Base-by-base conservation (phyloP, 352 stramenopile species). In the Phytophthora chlamydospora region DNA sequence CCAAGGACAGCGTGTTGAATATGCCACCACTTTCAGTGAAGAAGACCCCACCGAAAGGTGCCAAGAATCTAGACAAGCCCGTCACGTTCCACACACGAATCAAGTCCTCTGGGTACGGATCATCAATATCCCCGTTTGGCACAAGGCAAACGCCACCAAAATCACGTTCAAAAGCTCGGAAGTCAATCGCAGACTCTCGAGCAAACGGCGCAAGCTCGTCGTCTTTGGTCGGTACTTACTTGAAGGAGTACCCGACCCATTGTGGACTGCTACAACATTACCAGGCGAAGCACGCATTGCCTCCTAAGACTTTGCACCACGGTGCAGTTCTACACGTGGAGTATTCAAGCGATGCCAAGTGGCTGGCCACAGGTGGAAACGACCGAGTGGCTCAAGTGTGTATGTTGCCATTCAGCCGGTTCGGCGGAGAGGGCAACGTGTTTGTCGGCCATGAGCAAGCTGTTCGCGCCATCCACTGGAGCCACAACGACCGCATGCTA, bases 41-140 rank as follows among this genome's bases (percentile, higher is more conserved):
- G 33, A 63, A 62, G 10, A 72, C 62, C 9, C 64, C 65, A 27
- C 42, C 74, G 32, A 73, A 76, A 39, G 46, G 39, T 12, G 35
- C 39, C 3, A 84, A 76, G 27, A 47, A 31, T 2, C 54, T 79
- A 2, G 80, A 96, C 69, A 88, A 93, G 12, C 83, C 88, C 16
- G 75, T 96, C 40, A 92, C 85, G 17, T 96, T 95, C 38, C 88
- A 88, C 38, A 79, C 80, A 12, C 72, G 79, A 13, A 85, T 97
- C 47, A 80, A 81, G 46, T 97, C 89, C 12, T 95, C 85, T 1
- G 89, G 89, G 0, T 97, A 97, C 63, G 89, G 87, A 29, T 53
- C 66, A 4, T 49, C 57, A 0, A 32, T 53, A 29, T 32, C 51
- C 29, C 24, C 59, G 9, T 78, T 80, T 16, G 50, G 52, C 0